phyloP scores from a whole-genome alignment of 2,329 filamentous ascomycete species.

The Rhexocercosporidium sp. region DNA sequence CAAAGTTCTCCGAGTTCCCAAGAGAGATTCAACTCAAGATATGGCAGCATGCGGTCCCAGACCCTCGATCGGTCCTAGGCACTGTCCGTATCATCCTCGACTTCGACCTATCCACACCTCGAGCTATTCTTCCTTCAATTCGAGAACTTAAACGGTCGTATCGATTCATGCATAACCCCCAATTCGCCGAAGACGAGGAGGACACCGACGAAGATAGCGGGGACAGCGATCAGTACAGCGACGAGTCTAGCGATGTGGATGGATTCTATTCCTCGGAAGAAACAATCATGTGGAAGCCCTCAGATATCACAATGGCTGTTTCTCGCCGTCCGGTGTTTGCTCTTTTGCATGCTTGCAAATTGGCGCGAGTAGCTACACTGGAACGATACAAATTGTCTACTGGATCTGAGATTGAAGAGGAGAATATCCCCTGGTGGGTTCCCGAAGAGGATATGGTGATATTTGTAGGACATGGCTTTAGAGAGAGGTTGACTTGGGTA shows the following conservation, averaged over 20 bases:
- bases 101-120: constrained; percentile 13
- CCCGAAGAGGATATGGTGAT: constrained; percentile 8
- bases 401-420: neutral
- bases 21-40: constrained; percentile 12
- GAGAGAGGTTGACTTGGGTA: neutral
- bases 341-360: constrained; percentile 4
- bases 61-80: constrained; percentile 4
- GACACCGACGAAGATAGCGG: neutral
- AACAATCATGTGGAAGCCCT: neutral
- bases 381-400: neutral
- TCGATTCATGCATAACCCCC: neutral
- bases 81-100: constrained; percentile 9
- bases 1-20: constrained; percentile 14
- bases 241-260: neutral
- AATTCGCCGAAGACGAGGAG: too few species aligned
- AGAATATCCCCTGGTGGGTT: constrained; percentile 11
- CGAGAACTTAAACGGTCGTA: constrained; percentile 12
- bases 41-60: constrained; percentile 15
- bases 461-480: neutral
- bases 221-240: neutral
- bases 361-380: neutral
- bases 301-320: neutral
- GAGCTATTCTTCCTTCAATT: constrained; percentile 13
- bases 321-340: neutral
- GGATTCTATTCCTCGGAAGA: neutral